Conservation (phyloP, 306 rosid genomes). For the Psophocarpus tetragonolobus region DNA sequence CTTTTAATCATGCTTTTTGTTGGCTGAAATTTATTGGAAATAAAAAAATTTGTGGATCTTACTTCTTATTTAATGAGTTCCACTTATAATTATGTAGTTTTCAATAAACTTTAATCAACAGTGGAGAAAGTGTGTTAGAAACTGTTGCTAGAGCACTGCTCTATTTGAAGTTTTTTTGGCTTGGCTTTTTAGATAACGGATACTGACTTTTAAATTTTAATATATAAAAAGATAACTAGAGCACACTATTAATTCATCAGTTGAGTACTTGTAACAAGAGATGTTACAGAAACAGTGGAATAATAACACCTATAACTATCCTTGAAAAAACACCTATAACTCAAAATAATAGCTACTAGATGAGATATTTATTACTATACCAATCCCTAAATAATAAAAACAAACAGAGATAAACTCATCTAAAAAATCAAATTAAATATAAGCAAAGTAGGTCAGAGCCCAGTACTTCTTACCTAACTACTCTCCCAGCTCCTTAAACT, state of each 20-base stretch:
- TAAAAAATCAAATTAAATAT: not conserved
- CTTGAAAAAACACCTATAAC: not conserved
- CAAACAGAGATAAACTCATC: not conserved
- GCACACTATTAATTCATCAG: not conserved
- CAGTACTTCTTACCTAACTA: not conserved
- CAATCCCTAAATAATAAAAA: not conserved
- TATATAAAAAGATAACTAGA: not conserved
- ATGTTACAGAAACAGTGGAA: not conserved
- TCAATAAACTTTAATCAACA: no score
- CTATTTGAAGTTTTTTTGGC: not conserved
- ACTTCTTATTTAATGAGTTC: no score
- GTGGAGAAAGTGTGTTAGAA: no score
- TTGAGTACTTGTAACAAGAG: not conserved
- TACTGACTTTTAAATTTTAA: not conserved
- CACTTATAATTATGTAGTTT: not conserved
- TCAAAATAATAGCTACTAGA: not conserved
- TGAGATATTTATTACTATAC: not conserved
- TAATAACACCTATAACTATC: not conserved
- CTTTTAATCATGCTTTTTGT: not conserved
- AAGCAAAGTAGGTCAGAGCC: not conserved
- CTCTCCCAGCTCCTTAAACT: not conserved
- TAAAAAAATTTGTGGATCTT: not conserved
- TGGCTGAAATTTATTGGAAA: not conserved
- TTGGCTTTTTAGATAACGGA: conserved; percentile 1
- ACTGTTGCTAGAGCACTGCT: no score